These are phyloP conservation scores for Myriosclerotinia duriaeana DNA, from an alignment of 2,329 filamentous ascomycete species.

Conservation along the genomic window DNA sequence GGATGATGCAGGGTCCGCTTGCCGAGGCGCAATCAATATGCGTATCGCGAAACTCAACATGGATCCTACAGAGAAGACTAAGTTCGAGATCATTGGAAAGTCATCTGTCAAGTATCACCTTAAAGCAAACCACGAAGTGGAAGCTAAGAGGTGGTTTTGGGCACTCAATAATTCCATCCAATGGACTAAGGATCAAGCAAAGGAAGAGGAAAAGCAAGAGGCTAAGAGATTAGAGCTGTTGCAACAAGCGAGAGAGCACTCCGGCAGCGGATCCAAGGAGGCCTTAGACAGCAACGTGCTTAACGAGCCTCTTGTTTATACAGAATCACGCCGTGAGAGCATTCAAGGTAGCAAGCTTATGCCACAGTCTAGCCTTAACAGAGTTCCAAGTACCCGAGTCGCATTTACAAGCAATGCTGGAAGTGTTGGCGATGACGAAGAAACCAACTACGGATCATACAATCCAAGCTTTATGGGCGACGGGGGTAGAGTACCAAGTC, in stretches of 20 bases:
- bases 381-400: slow-evolving; percentile 33
- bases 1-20: slow-evolving; percentile 93
- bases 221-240: slow-evolving; percentile 73
- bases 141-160: slow-evolving; percentile 99
- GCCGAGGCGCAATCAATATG: slow-evolving; percentile 98
- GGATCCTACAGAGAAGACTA: slow-evolving; percentile 95
- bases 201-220: slow-evolving; percentile 78
- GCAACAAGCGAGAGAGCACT: slow-evolving; percentile 76
- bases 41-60: slow-evolving; percentile 91
- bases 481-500: slow-evolving; percentile 34
- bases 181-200: slow-evolving; percentile 95
- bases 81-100: slow-evolving; percentile 97
- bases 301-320: slow-evolving; percentile 31
- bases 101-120: slow-evolving; percentile 98
- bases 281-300: slow-evolving; percentile 29
- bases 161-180: slow-evolving; percentile 98
- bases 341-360: slow-evolving; percentile 41
- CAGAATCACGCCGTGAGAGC: slow-evolving; percentile 48
- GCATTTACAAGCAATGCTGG: slow-evolving; percentile 38
- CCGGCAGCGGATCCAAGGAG: slow-evolving; percentile 43
- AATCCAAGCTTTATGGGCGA: slow-evolving; percentile 54
- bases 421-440: slow-evolving; percentile 54
- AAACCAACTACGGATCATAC: slow-evolving; percentile 52
- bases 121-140: slow-evolving; percentile 96
- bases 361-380: slow-evolving; percentile 36